phyloP scores from a whole-genome alignment of 2,329 filamentous ascomycete genomes.

The Macrophomina pseudophaseolina region DNA sequence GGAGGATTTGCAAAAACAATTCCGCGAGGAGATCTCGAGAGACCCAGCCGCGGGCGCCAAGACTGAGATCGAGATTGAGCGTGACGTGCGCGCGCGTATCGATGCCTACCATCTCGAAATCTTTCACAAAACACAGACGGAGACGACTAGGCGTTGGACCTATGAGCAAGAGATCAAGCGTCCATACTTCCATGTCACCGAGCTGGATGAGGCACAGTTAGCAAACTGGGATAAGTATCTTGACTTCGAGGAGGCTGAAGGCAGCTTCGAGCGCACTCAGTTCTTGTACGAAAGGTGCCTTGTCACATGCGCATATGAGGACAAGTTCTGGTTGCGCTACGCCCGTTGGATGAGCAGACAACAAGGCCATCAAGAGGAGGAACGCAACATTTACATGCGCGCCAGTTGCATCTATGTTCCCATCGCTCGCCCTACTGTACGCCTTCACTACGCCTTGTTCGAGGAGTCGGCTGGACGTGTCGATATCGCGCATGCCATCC shows the following conservation, averaged over 20 bases:
- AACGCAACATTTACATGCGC: conserved; percentile 88
- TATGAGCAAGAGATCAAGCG: conserved; percentile 95
- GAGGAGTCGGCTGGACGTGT: conserved; percentile 80
- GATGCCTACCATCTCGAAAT: conserved; percentile 80
- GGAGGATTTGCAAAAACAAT: conserved; percentile 68
- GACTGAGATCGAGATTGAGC: conserved; percentile 79
- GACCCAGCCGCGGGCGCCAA: conserved; percentile 60
- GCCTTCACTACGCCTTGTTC: conserved; percentile 91
- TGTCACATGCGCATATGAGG: conserved; percentile 91
- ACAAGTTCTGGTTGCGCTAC: conserved; percentile 98
- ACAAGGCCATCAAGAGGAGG: conserved; percentile 81
- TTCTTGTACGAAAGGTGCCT: conserved; percentile 94
- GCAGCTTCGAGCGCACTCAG: conserved; percentile 73
- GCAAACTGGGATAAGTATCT: conserved; percentile 95
- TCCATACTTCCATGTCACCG: conserved; percentile 95
- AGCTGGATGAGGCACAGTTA: conserved; percentile 84
- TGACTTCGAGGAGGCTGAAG: conserved; percentile 90
- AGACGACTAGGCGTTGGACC: conserved; percentile 92
- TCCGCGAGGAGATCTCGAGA: conserved; percentile 73
- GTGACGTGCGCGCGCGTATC: conserved; percentile 78
- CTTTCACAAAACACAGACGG: conserved; percentile 80
- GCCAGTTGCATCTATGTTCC: conserved; percentile 86
- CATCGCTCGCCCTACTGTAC: conserved; percentile 80
- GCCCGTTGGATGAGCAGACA: conserved; percentile 90
- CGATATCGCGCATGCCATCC: conserved; percentile 82